Conservation (phyloP, 2,329 filamentous ascomycete species). For the Purpureocillium takamizusanense region DNA sequence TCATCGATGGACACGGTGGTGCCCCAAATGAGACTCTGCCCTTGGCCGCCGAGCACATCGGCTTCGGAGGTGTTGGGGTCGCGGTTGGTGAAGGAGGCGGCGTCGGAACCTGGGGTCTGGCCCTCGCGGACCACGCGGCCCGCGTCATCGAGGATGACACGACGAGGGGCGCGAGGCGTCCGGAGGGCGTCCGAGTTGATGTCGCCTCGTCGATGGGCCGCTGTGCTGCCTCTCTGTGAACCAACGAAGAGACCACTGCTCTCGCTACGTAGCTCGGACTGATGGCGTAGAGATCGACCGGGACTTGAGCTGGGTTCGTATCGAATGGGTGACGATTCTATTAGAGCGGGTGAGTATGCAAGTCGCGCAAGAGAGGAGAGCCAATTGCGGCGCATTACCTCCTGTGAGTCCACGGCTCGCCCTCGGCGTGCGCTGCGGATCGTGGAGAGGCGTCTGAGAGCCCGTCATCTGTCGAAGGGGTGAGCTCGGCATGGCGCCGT, state of each 20-base stretch:
- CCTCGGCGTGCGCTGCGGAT: constrained; percentile 60
- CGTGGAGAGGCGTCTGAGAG: constrained; percentile 38
- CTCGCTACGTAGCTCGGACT: constrained; percentile 69
- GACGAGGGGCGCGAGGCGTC: constrained; percentile 41
- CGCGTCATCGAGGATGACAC: constrained; percentile 49
- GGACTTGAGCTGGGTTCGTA: constrained; percentile 89
- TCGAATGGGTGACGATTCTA: constrained; percentile 86
- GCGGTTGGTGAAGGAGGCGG: constrained; percentile 50
- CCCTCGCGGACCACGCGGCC: constrained; percentile 50
- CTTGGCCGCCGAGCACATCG: constrained; percentile 72
- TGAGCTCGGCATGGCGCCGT: constrained; percentile 42
- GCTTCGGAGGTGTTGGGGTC: constrained; percentile 89
- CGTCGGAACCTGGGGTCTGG: constrained; percentile 43
- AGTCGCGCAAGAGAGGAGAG: constrained; percentile 6
- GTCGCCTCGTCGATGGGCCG: constrained; percentile 59
- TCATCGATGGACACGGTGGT: constrained; percentile 93
- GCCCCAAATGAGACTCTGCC: constrained; percentile 85
- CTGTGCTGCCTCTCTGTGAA: constrained; percentile 49
- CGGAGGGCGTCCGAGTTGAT: constrained; percentile 72
- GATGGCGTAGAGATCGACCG: constrained; percentile 50
- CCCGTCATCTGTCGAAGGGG: constrained; percentile 51
- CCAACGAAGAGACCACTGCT: constrained; percentile 79
- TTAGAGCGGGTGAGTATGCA: no score
- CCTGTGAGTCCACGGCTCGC: constrained; percentile 52
- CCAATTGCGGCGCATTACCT: constrained; percentile 40